Evolutionary conservation across 2,329 filamentous ascomycete species (phyloP).

Genomic region (Pezicula neosporulosa): DNA sequence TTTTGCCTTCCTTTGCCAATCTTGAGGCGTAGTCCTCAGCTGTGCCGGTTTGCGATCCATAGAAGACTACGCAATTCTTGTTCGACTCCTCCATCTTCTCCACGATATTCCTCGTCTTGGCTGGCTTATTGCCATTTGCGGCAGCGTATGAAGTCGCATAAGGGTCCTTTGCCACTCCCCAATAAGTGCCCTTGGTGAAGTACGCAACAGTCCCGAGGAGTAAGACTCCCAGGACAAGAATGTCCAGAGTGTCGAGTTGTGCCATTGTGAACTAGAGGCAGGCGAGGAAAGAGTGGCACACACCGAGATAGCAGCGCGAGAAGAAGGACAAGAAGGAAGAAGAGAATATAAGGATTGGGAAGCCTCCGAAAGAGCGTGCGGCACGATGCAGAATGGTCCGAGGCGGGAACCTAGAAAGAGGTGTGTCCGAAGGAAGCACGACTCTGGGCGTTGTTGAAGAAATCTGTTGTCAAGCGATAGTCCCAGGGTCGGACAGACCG

Average conservation of each 20-base stretch:
- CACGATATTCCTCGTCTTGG: conserved; percentile 85
- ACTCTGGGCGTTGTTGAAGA: too few species aligned
- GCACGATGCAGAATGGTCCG: too few species aligned
- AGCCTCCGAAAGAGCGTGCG: too few species aligned
- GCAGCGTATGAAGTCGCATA: conserved; percentile 74
- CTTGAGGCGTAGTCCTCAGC: conserved; percentile 97
- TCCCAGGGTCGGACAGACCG: too few species aligned
- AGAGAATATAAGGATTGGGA: neutral
- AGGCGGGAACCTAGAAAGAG: too few species aligned
- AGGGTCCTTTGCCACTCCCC: conserved; percentile 84
- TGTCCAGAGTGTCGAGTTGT: conserved; percentile 92
- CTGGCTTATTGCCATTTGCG: conserved; percentile 68
- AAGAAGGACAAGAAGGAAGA: neutral
- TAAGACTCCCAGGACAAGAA: conserved; percentile 83
- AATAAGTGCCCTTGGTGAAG: conserved; percentile 96
- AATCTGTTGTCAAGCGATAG: too few species aligned
- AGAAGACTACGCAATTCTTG: conserved; percentile 98
- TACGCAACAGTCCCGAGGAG: conserved; percentile 88
- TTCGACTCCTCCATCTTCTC: conserved; percentile 94
- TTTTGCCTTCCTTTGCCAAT: conserved; percentile 94
- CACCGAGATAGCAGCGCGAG: neutral
- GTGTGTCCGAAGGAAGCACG: too few species aligned
- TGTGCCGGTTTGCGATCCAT: conserved; percentile 96
- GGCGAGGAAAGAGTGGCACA: neutral
- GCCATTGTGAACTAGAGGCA: conserved; percentile 61